A percentile compares a stretch with the other conserved stretches of the same genome.
These are phyloP conservation scores for Lenwebbia sp. DNA, from an alignment of 345 rosid species.

Conservation along the genomic window DNA sequence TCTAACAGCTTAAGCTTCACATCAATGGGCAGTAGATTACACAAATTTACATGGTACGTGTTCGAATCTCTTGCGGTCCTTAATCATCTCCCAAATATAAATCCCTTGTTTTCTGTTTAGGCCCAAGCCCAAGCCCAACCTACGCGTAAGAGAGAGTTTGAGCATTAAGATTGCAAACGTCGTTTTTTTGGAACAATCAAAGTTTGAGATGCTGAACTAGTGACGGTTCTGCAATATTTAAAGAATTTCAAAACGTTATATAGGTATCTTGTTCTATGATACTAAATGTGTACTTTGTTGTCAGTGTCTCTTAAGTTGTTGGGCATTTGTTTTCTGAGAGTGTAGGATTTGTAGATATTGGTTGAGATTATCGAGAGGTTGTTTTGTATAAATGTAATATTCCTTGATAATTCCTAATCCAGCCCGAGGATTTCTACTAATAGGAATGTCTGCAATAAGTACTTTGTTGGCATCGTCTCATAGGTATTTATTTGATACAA, in stretches of 20 bases:
- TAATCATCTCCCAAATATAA: background rate
- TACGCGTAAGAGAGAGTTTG: background rate
- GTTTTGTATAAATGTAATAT: background rate
- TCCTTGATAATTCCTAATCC: background rate
- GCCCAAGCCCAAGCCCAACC: background rate
- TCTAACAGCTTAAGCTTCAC: background rate
- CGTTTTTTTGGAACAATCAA: background rate
- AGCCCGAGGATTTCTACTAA: background rate
- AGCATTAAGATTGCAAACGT: background rate
- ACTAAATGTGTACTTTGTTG: background rate
- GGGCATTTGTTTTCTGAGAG: background rate
- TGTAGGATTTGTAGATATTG: background rate
- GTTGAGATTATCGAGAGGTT: background rate
- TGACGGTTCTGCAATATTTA: background rate
- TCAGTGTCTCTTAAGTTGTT: background rate
- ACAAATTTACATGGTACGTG: background rate
- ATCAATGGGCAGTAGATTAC: background rate
- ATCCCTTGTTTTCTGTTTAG: background rate
- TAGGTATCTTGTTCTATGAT: background rate
- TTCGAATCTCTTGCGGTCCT: background rate
- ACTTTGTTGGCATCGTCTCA: background rate
- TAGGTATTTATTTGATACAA: background rate
- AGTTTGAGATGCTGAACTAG: background rate
- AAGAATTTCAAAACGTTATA: background rate
- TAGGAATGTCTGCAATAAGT: background rate